Percentiles rank a stretch among this genome's conserved stretches.
Evolutionary conservation across 2,329 filamentous ascomycete species (phyloP).

Genomic region (Xylaria sp.): DNA sequence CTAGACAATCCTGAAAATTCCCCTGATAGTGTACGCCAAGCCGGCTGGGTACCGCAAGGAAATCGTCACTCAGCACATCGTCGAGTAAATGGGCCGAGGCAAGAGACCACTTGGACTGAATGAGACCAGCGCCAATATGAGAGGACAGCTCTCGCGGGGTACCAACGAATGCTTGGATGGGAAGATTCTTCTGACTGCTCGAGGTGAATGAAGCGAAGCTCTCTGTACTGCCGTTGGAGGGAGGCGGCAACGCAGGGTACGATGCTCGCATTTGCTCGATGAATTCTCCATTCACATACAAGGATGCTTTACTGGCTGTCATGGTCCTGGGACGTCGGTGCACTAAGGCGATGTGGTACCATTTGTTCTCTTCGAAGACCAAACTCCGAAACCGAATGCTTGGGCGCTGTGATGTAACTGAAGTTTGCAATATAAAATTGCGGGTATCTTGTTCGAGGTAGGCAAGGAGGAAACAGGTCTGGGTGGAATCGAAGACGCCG

Average conservation of each 20-base stretch:
- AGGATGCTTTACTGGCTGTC: conserved; percentile 70
- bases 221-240: conserved; percentile 56
- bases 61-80: conserved; percentile 82
- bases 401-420: conserved; percentile 75
- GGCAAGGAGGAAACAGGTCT: conserved; percentile 88
- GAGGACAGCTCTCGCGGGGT: conserved; percentile 84
- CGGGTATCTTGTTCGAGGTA: conserved; percentile 91
- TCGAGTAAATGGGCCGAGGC: conserved; percentile 86
- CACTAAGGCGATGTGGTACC: conserved; percentile 91
- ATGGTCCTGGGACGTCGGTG: conserved; percentile 75
- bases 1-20: conserved; percentile 94
- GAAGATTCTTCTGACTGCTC: conserved; percentile 51
- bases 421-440: conserved; percentile 94
- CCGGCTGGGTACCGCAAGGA: conserved; percentile 83
- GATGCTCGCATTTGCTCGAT: conserved; percentile 85
- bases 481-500: conserved; percentile 84
- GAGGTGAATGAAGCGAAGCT: conserved; percentile 67
- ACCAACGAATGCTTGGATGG: conserved; percentile 87
- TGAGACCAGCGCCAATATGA: conserved; percentile 64
- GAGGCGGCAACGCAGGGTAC: conserved; percentile 72
- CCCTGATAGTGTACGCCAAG: conserved; percentile 88
- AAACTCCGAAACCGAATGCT: conserved; percentile 90
- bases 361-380: conserved; percentile 66
- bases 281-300: conserved; percentile 92
- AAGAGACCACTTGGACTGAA: conserved; percentile 79